A percentile compares a stretch with the other conserved stretches of the same genome.
Evolutionary conservation across 148 eudicot species (phyloP).

Genomic region (Salicornia ramosissima): DNA sequence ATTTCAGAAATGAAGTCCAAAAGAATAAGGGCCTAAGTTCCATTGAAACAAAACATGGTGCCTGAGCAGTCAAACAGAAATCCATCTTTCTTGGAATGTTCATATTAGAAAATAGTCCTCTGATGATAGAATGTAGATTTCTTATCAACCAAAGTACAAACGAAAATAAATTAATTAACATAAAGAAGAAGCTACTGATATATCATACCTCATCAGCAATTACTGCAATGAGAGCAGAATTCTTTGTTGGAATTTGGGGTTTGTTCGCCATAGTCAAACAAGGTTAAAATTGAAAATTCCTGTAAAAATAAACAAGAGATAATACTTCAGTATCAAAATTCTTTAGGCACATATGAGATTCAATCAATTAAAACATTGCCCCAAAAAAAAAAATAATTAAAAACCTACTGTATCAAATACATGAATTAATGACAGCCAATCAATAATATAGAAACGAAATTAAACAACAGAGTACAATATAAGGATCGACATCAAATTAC

Average conservation of each 20-base stretch:
- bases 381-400: no score
- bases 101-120: background rate
- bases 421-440: background rate
- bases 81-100: background rate
- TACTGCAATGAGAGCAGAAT: conserved; percentile 69
- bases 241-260: conserved; percentile 52
- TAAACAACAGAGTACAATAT: background rate
- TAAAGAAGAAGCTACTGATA: background rate
- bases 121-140: background rate
- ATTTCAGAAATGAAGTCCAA: no score
- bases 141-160: background rate
- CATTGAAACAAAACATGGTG: background rate
- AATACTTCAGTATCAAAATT: background rate
- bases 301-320: conserved; percentile 1
- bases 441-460: background rate
- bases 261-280: conserved; percentile 54
- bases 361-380: background rate
- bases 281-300: conserved; percentile 14
- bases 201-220: conserved; percentile 69
- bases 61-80: background rate
- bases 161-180: background rate
- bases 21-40: background rate
- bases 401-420: background rate
- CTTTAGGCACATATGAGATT: background rate
- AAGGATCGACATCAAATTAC: no score